Evolutionary conservation across 1,139 yeast genomes (phyloP).

Genomic region (Hansenula sp.): DNA sequence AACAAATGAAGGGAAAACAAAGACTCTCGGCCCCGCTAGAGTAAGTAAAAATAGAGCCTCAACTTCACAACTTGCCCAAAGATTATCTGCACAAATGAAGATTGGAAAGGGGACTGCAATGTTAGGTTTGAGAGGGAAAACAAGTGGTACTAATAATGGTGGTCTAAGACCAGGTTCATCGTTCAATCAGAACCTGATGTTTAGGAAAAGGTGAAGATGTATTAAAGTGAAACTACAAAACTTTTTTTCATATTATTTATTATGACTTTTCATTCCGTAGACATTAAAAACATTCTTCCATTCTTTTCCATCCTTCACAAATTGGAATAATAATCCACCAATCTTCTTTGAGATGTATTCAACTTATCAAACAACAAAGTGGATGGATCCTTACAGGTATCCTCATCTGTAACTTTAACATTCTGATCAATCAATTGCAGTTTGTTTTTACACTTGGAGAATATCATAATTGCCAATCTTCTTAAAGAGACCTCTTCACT

Average conservation of each 20-base stretch:
- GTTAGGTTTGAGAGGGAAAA: background rate
- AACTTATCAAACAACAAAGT: slow-evolving; percentile 27
- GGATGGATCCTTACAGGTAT: slow-evolving; percentile 14
- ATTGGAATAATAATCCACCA: slow-evolving; percentile 36
- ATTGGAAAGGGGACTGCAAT: slow-evolving; percentile 10
- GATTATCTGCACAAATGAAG: slow-evolving; percentile 21
- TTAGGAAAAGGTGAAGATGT: background rate
- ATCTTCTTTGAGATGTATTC: slow-evolving; percentile 33
- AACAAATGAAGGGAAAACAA: background rate
- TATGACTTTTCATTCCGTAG: background rate
- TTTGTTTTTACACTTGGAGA: slow-evolving; percentile 28
- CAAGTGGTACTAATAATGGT: background rate
- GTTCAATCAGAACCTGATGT: slow-evolving; percentile 3
- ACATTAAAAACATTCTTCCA: background rate
- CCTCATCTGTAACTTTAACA: slow-evolving; percentile 9
- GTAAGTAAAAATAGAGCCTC: slow-evolving; percentile 14
- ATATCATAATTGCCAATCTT: slow-evolving; percentile 38
- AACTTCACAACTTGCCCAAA: slow-evolving; percentile 19
- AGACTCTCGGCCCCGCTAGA: slow-evolving; percentile 2
- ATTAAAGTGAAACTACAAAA: background rate
- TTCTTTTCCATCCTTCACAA: background rate
- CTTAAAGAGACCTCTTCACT: slow-evolving; percentile 37
- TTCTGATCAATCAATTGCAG: slow-evolving; percentile 12
- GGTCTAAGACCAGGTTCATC: slow-evolving; percentile 17
- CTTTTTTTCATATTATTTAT: background rate